phyloP scores from a whole-genome alignment of 805 yeast species.

The Cyberlindnera maclurae region DNA sequence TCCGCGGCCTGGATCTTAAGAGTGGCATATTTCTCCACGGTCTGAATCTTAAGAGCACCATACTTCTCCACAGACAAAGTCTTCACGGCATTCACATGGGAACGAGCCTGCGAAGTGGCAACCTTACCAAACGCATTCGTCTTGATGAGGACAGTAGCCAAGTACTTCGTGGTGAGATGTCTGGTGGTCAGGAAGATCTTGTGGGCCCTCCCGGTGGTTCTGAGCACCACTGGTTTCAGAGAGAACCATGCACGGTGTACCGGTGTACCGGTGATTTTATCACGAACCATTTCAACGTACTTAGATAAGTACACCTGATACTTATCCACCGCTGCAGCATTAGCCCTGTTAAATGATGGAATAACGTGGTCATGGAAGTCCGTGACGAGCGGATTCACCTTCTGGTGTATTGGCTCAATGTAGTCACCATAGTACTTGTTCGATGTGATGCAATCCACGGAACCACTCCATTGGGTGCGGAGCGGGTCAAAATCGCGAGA shows the following conservation, averaged over 20 bases:
- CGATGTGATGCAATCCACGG: slow-evolving; percentile 6
- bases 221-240: slow-evolving; percentile 1
- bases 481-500: slow-evolving; percentile 19
- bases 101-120: slow-evolving; percentile 2
- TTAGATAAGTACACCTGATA: slow-evolving; percentile 11
- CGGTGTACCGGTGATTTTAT: slow-evolving; percentile 7
- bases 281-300: slow-evolving; percentile 6
- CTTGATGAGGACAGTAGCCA: slow-evolving; percentile 9
- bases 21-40: background rate
- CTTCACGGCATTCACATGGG: background rate
- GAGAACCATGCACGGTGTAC: slow-evolving; percentile 2
- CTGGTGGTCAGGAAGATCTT: background rate
- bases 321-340: slow-evolving; percentile 2
- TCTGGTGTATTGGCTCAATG: slow-evolving; percentile 13
- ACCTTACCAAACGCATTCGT: slow-evolving; percentile 1
- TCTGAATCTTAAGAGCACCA: background rate
- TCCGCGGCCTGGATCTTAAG: background rate
- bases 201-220: background rate
- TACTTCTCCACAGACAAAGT: slow-evolving; percentile 1
- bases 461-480: slow-evolving; percentile 11
- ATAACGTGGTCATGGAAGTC: slow-evolving; percentile 3
- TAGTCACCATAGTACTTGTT: slow-evolving; percentile 16
- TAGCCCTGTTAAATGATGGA: slow-evolving; percentile 7
- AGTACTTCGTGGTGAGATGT: slow-evolving; percentile 5
- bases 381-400: slow-evolving; percentile 7